Base-by-base conservation (phyloP, 148 eudicot species). In the Chenopodium quinoa region DNA sequence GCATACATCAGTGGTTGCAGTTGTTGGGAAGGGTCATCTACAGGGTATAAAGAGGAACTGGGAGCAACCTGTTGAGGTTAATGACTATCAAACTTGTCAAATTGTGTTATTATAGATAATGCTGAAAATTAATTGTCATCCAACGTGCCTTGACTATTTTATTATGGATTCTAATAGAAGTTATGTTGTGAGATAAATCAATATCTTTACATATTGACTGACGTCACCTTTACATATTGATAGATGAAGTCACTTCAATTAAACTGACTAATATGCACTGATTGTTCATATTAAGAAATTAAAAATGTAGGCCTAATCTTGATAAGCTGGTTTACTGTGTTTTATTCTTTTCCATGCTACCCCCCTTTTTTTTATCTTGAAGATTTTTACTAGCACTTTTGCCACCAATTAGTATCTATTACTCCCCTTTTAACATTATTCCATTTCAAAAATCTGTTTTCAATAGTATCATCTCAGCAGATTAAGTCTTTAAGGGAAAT, bases 11-110 rank as follows among this genome's bases (percentile, higher is more conserved):
- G 98, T 96, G 69, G 99, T 96, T 58, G 99, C 99, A 44, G 99
- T 96, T 83, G 97, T 96, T 46, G 99, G 99, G 67, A 96, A 90
- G 87, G 99, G 99, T 72, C 99, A 96, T 78, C 81, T 96, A 75
- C 94, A 89, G 77, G 99, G 99, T 71, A 93, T 96, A 75, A 88
- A 87, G 82, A 92, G 85, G 84, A 67, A 94, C 76, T 96, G 99
- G 99, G 83, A 86, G 75, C 93, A 93, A 65, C 95, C 97, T 81
- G 86, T 96, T 82, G 92, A 94, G 92, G 99, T 96, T 78, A 88
- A 88, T 81, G 62, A 66, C 63, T 82, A 22, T 52, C 22, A 14
- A 7, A 20, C 7, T 54, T 54, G 47, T 10, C 40, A 70, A 67
- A 11, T 54, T 44, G 27, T 29, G 52, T 60, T 73, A 17, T 58